Conservation (phyloP, 345 rosid genomes). For the Microthlaspi erraticum region DNA sequence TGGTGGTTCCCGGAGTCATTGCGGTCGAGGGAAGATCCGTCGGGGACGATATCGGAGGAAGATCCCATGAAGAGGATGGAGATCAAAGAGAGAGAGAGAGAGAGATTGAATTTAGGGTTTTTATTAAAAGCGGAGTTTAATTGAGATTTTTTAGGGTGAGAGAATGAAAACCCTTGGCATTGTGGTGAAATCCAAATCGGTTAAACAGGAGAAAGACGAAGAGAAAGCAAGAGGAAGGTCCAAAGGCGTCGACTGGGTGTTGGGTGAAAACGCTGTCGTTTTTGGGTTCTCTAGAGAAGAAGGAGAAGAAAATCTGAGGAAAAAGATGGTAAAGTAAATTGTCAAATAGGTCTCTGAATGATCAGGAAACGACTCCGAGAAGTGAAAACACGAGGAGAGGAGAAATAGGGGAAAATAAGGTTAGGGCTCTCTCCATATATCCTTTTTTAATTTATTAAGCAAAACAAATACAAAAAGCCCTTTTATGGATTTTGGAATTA, state of each 20-base stretch:
- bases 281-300: background rate
- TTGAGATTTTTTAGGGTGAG: slow-evolving; percentile 12
- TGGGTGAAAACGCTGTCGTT: slow-evolving; percentile 39
- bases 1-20: slow-evolving; percentile 47
- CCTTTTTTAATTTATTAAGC: background rate
- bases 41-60: slow-evolving; percentile 51
- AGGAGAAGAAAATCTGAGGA: slow-evolving; percentile 30
- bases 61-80: slow-evolving; percentile 59
- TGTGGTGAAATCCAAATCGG: slow-evolving; percentile 40
- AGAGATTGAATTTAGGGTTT: slow-evolving; percentile 42
- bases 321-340: slow-evolving; percentile 5
- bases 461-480: background rate
- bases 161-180: slow-evolving; percentile 42
- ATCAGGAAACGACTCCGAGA: slow-evolving; percentile 9
- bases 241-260: slow-evolving; percentile 36
- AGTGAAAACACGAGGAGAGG: slow-evolving; percentile 24
- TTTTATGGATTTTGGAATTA: background rate
- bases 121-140: background rate
- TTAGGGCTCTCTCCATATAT: slow-evolving; percentile 22
- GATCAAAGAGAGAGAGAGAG: slow-evolving; percentile 31
- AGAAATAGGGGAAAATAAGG: slow-evolving; percentile 25
- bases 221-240: slow-evolving; percentile 24
- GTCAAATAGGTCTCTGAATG: slow-evolving; percentile 28
- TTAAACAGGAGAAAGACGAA: slow-evolving; percentile 1
- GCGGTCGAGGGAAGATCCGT: slow-evolving; percentile 57